Evolutionary conservation across 176 grass and related monocot genomes (phyloP), one percentile per base, ranked within the genome.

Genomic region (Phyllostachys edulis): DNA sequence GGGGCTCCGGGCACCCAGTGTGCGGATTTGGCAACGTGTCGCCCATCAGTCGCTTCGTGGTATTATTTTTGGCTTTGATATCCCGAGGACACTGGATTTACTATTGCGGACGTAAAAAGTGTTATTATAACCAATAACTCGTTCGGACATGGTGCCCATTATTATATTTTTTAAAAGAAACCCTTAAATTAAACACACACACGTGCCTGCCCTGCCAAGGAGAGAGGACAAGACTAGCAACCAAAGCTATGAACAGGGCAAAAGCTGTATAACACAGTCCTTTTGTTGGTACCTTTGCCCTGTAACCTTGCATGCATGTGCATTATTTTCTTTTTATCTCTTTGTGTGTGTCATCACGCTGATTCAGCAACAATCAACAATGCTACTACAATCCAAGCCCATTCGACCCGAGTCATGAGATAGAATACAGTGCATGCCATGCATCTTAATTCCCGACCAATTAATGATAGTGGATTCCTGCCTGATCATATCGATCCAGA

Each of bases 211-310:
- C 47, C 47, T 50, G 47, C 47, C 47, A 50, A 16, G 47, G 47
- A 42, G n/a, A 56, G 21, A 44, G 27, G 76, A 76, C 77, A 89
- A 14, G 7, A 34, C 50, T 14, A 69, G 11, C 70, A 63, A 69
- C 70, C 10, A 40, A 51, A 75, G 9, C 34, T 64, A 40, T 11
- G 29, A 73, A 39, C 67, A 42, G 45, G 44, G 50, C 14, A 69
- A 63, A 80, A 27, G 32, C 18, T 26, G 57, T n/a, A 6, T 37
- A 17, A 0, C 47, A 73, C 26, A 60, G 10, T 67, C 14, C 74
- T 84, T 50, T 80, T 56, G 36, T 57, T 81, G 36, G 18, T 54
- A 32, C 60, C n/a, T 56, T 3, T 52, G 76, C 45, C 34, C 18
- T 15, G 50, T 17, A 42, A 26, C 34, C 65, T 59, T 65, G 67